These are phyloP conservation scores for Colletotrichum cordylinicola DNA, from an alignment of 2,329 filamentous ascomycete genomes.

Conservation along the genomic window DNA sequence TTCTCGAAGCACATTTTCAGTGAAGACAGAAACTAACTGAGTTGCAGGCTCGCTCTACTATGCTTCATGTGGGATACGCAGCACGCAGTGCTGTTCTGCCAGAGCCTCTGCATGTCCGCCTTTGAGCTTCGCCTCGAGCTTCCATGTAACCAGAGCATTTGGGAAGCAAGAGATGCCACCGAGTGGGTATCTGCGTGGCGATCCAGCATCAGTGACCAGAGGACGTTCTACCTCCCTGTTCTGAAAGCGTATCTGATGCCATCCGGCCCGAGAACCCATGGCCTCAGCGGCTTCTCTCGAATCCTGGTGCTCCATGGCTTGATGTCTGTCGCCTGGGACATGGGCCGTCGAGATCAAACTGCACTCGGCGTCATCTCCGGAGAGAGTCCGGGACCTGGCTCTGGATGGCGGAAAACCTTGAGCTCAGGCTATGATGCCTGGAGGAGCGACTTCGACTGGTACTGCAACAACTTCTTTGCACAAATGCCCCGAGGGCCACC, in stretches of 20 bases:
- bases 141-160: conserved; percentile 59
- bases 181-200: conserved; percentile 52
- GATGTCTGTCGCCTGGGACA: conserved; percentile 68
- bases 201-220: conserved; percentile 28
- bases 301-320: conserved; percentile 64
- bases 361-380: conserved; percentile 50
- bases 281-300: conserved; percentile 57
- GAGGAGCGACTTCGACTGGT: conserved; percentile 62
- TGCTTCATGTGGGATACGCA: conserved; percentile 74
- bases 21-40: background rate
- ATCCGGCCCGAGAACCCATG: conserved; percentile 36
- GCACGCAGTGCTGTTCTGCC: conserved; percentile 69
- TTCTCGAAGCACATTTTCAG: background rate
- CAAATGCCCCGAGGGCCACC: conserved; percentile 20
- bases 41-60: conserved; percentile 53
- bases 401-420: conserved; percentile 55
- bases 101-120: conserved; percentile 70
- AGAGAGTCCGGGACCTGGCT: conserved; percentile 30
- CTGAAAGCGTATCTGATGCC: conserved; percentile 63
- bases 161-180: conserved; percentile 61
- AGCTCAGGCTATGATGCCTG: conserved; percentile 60
- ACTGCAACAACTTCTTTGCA: conserved; percentile 43
- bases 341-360: conserved; percentile 67
- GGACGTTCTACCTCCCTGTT: conserved; percentile 51
- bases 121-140: conserved; percentile 64